phyloP scores from a whole-genome alignment of 805 yeast species.

The Diddensiella santjacobensis region DNA sequence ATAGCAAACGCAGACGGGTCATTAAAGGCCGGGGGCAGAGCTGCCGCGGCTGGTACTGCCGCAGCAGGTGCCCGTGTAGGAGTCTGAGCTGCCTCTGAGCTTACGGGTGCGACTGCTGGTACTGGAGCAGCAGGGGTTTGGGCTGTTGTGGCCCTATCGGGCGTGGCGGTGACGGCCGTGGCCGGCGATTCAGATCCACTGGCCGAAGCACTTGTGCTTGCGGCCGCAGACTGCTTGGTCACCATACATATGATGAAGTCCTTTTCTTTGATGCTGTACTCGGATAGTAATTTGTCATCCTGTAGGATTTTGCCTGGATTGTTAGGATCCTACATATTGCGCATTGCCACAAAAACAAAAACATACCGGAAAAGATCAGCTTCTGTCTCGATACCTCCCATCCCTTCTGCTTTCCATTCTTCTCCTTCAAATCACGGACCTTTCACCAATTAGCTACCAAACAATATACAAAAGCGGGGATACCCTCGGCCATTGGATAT shows the following conservation, averaged over 20 bases:
- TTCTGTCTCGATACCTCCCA: slow-evolving; percentile 74
- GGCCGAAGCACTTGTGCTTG: slow-evolving; percentile 25
- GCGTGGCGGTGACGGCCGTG: slow-evolving; percentile 9
- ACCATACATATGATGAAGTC: slow-evolving; percentile 94
- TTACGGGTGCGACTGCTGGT: slow-evolving; percentile 26
- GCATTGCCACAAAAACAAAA: not conserved
- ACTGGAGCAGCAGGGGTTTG: slow-evolving; percentile 23
- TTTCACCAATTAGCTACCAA: slow-evolving; percentile 1
- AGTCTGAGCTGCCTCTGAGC: slow-evolving; percentile 30
- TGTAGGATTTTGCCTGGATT: slow-evolving; percentile 69
- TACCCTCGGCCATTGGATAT: not conserved
- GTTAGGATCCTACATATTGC: not conserved
- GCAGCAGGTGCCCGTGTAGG: slow-evolving; percentile 25
- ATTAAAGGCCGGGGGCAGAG: slow-evolving; percentile 31
- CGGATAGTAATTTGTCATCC: slow-evolving; percentile 71
- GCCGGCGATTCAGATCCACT: slow-evolving; percentile 19
- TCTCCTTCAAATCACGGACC: slow-evolving; percentile 28
- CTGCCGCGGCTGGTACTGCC: slow-evolving; percentile 27
- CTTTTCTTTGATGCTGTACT: slow-evolving; percentile 68
- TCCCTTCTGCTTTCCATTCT: slow-evolving; percentile 62
- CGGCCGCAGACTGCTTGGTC: slow-evolving; percentile 42
- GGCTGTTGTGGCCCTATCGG: slow-evolving; percentile 16
- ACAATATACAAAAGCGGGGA: too few relatives aligned
- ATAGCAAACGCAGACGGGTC: slow-evolving; percentile 49
- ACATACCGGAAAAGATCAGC: slow-evolving; percentile 77